Evolutionary conservation across 2,329 filamentous ascomycete species (phyloP).

Genomic region (Ceratocystis papillata): DNA sequence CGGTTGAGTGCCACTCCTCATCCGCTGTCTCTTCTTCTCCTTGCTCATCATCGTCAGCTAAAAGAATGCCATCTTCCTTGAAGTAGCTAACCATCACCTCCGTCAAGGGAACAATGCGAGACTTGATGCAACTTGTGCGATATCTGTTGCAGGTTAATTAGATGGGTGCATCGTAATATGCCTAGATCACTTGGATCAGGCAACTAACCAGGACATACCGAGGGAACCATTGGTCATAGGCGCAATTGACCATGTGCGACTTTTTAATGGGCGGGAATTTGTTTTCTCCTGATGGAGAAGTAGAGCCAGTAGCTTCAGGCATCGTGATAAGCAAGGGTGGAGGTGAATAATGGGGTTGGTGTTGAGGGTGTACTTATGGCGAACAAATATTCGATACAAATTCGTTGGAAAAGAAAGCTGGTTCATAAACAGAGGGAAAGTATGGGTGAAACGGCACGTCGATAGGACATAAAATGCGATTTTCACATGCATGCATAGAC

Average conservation of each 20-base stretch:
- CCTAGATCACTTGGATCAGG: not conserved
- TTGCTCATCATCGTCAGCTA: slow-evolving; percentile 55
- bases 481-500: not conserved
- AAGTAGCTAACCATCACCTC: slow-evolving; percentile 73
- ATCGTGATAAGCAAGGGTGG: slow-evolving; percentile 3
- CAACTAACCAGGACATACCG: slow-evolving; percentile 38
- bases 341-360: not conserved
- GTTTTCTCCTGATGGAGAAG: slow-evolving; percentile 30
- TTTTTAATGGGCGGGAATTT: slow-evolving; percentile 75
- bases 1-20: slow-evolving; percentile 37
- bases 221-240: slow-evolving; percentile 85
- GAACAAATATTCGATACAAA: too few relatives aligned
- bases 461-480: not conserved
- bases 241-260: slow-evolving; percentile 85
- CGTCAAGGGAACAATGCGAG: slow-evolving; percentile 68
- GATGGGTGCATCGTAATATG: not conserved
- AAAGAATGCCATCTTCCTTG: slow-evolving; percentile 80
- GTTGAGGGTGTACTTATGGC: not conserved
- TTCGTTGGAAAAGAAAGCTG: too few relatives aligned
- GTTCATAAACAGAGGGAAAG: too few relatives aligned
- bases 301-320: slow-evolving; percentile 15
- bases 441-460: too few relatives aligned
- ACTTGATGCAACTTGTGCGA: slow-evolving; percentile 70
- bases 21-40: slow-evolving; percentile 47
- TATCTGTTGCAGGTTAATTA: slow-evolving; percentile 37